Base-by-base conservation (phyloP, 805 yeast genomes). In the Candida xiaguanensis region DNA sequence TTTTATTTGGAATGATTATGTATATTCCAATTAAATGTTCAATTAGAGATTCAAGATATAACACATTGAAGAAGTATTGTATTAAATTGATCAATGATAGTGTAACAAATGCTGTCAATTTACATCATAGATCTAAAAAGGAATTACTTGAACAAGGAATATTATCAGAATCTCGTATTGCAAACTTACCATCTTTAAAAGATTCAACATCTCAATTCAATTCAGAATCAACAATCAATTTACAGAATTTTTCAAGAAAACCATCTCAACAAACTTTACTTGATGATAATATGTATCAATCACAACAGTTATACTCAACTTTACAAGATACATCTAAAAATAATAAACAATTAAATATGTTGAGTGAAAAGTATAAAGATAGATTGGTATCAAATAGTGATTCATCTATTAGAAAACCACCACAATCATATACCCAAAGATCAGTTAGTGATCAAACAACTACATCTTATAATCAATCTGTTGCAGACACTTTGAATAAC, bases 21-120 rank as follows among this genome's bases (percentile, higher is more conserved):
- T 70, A 71, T 34, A 48, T 76, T 11, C 83, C 80, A 3, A 72
- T 82, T 2, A 71, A 68, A 47, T 39, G 40, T 36, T 38, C 38
- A 13, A 32, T 36, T 38, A 72, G 65, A 44, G 53, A 72, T 9
- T 57, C 70, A 27, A 45, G 50, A 22, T 62, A 54, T 39, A 70
- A 66, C 34, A 67, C 77, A 9, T 58, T 83, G 40, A 81, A 77
- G 48, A 78, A 77, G 44, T 82, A 73, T 56, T 82, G 85, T 51
- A 79, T 82, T 54, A 51, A 66, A 8, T 67, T 77, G 23, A 78
- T 82, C 37, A 80, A 81, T 53, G 67, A 71, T 22, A 71, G 75
- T 22, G 79, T 84, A 16, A 74, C 79, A 41, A 53, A 58, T 20
- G 56, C 82, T 43, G 80, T 80, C 3, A 59, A 56, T 40, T 63